A percentile compares a stretch with the other conserved stretches of the same genome.
Evolutionary conservation across 2,329 filamentous ascomycete species (phyloP).

Genomic region (Setomelanomma holmii): DNA sequence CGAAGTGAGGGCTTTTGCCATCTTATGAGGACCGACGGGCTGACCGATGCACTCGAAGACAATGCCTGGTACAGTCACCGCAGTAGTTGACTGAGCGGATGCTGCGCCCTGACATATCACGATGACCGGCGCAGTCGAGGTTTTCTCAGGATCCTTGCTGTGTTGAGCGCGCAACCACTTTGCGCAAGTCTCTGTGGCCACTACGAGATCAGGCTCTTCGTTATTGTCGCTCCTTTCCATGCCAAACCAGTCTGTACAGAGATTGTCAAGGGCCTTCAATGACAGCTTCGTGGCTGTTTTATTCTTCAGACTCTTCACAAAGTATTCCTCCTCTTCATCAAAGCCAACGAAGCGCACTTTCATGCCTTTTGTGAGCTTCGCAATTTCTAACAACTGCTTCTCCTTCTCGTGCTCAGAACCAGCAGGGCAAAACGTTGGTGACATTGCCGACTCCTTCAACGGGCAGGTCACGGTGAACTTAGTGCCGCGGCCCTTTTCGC

Average conservation of each 20-base stretch:
- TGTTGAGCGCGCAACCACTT: constrained; percentile 36
- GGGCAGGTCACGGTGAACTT: constrained; percentile 47
- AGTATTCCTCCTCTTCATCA: constrained; percentile 41
- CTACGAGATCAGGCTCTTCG: constrained; percentile 33
- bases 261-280: constrained; percentile 39
- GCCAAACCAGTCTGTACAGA: constrained; percentile 46
- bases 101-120: constrained; percentile 46
- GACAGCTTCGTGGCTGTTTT: constrained; percentile 41
- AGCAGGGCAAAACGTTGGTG: constrained; percentile 32
- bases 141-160: constrained; percentile 24
- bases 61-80: constrained; percentile 43
- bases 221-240: constrained; percentile 32
- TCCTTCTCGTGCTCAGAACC: constrained; percentile 33
- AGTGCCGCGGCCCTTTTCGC: constrained; percentile 45
- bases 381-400: constrained; percentile 26
- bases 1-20: constrained; percentile 43
- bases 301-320: constrained; percentile 39
- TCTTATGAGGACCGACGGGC: constrained; percentile 49
- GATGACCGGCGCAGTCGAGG: constrained; percentile 36
- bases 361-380: constrained; percentile 39
- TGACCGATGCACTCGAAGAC: constrained; percentile 46
- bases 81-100: constrained; percentile 43
- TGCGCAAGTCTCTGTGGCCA: constrained; percentile 43
- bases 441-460: constrained; percentile 39
- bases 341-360: constrained; percentile 44